Base-by-base conservation (phyloP, 2,329 filamentous ascomycete species). In the Periconia macrospinosa region DNA sequence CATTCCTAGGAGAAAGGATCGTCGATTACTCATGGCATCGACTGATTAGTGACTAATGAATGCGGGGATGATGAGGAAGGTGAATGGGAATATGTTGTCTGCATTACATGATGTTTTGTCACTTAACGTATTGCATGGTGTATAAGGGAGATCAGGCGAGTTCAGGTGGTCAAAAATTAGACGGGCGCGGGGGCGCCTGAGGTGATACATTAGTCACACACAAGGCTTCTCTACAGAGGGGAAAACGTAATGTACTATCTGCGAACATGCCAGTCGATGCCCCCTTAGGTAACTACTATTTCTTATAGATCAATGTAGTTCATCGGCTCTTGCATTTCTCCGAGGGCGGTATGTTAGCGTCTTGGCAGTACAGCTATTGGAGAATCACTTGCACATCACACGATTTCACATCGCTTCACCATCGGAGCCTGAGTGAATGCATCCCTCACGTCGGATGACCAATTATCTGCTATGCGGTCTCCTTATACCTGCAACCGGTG, bases 401-500 rank as follows among this genome's bases (percentile, higher is more conserved):
- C 35, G 49, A 60, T 63, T 47, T n/a, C n/a, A n/a, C n/a, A 55
- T 60, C 44, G 6, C 13, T 6, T 43, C 42, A 3, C 45, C 30
- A 61, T 56, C 41, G 30, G 27, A 46, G 49, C 56, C 53, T 50
- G 47, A 23, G 44, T 43, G 56, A 49, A 47, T 50, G 40, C 41
- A 27, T 45, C 41, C 23, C 30, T 19, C 41, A 45, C 47, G 44
- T 55, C 56, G 53, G 59, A 53, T 50, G 60, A 47, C 52, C 51
- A 46, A 52, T 52, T 53, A 49, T 49, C 33, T 65, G 68, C 33
- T 18, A 76, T 76, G 75, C 67, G 70, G 61, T 60, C 71, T 19
- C 64, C 69, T 6, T 75, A 76, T 51, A 76, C 75, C 6, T 77
- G 75, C 60, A 74, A 69, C 55, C 66, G 70, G 52, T 77, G 74